phyloP scores from a whole-genome alignment of 1,139 yeast genomes.

The Scheffersomyces segobiensis region DNA sequence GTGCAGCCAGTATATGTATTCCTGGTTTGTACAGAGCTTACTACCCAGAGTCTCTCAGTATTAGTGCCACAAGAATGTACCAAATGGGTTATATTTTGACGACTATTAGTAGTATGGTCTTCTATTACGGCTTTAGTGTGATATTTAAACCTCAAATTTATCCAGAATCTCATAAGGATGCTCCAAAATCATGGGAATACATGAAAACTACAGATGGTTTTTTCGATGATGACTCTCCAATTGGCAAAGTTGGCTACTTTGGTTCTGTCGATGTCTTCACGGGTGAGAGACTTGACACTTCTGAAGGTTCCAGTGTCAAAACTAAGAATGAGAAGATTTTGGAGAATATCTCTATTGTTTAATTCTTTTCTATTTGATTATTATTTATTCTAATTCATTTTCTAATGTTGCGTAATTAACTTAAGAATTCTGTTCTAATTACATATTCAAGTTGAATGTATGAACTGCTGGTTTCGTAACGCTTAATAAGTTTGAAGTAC shows the following conservation, averaged over 20 bases:
- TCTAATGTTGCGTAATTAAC: neutral
- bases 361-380: neutral
- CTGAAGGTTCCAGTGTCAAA: neutral
- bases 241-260: constrained; percentile 16
- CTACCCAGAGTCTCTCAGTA: neutral
- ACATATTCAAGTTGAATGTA: neutral
- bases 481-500: neutral
- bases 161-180: constrained; percentile 12
- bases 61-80: neutral
- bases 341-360: neutral
- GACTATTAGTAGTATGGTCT: neutral
- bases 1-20: neutral
- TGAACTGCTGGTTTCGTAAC: neutral
- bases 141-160: constrained; percentile 13
- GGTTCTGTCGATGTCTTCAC: constrained; percentile 10
- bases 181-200: constrained; percentile 18
- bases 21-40: neutral
- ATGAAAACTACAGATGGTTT: constrained; percentile 18
- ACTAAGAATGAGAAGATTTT: neutral
- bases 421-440: neutral
- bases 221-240: constrained; percentile 15
- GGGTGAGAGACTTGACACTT: constrained; percentile 1
- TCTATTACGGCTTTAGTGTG: neutral
- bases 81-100: neutral
- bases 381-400: neutral